Conservation (phyloP, 768 basidiomycete species). For the Serendipita vermifera region DNA sequence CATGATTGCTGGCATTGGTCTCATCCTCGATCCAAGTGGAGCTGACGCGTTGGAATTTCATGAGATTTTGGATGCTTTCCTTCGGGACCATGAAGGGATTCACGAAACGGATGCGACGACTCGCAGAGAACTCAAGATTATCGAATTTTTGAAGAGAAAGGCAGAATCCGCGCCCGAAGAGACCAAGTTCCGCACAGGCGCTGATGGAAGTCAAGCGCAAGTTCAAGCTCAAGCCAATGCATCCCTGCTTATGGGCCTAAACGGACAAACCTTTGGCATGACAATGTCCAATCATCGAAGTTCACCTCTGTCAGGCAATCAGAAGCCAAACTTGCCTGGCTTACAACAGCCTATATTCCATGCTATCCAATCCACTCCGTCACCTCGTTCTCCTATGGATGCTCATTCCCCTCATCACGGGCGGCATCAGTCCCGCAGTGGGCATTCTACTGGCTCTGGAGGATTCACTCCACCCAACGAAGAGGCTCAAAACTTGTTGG, state of each 20-base stretch:
- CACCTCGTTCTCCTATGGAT: slow-evolving; percentile 9
- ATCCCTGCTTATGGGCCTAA: neutral
- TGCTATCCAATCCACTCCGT: slow-evolving; percentile 6
- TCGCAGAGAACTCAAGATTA: slow-evolving; percentile 67
- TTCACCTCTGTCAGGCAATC: slow-evolving; percentile 7
- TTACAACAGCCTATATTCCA: slow-evolving; percentile 3
- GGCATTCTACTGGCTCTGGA: slow-evolving; percentile 10
- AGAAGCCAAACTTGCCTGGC: slow-evolving; percentile 7
- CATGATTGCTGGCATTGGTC: slow-evolving; percentile 81
- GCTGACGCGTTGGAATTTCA: slow-evolving; percentile 60
- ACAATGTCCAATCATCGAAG: slow-evolving; percentile 9
- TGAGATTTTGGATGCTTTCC: slow-evolving; percentile 62
- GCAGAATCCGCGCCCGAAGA: slow-evolving; percentile 35
- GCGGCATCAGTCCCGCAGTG: slow-evolving; percentile 11
- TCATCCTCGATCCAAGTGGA: slow-evolving; percentile 66
- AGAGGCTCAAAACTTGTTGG: slow-evolving; percentile 56
- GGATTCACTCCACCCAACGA: slow-evolving; percentile 21
- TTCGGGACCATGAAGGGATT: slow-evolving; percentile 46
- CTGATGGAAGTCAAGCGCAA: slow-evolving; percentile 10
- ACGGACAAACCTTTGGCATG: slow-evolving; percentile 11
- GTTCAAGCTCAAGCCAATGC: slow-evolving; percentile 10
- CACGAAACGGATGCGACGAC: slow-evolving; percentile 74
- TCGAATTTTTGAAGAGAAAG: slow-evolving; percentile 65
- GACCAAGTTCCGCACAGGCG: slow-evolving; percentile 19
- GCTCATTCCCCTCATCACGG: neutral